Percentiles rank a stretch among this genome's conserved stretches.
Conservation (phyloP, 225 moss, liverwort and hornwort genomes). For the Rhytidiadelphus loreus region DNA sequence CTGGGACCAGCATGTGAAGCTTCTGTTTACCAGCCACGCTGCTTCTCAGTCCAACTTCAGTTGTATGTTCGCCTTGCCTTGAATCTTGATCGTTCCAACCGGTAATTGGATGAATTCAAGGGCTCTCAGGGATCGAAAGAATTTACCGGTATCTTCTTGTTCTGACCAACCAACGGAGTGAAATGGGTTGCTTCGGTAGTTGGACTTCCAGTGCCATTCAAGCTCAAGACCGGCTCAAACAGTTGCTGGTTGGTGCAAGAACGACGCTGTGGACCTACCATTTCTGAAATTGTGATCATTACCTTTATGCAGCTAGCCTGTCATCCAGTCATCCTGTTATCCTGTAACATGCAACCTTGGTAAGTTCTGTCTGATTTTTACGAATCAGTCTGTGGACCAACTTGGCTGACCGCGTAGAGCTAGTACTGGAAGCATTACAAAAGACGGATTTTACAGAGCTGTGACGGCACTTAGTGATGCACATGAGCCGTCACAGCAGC, state of each 20-base stretch:
- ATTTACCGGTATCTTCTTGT: background rate
- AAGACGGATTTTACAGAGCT: background rate
- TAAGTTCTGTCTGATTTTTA: background rate
- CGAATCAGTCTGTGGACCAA: background rate
- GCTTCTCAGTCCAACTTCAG: background rate
- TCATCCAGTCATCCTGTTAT: background rate
- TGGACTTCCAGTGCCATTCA: too few species aligned
- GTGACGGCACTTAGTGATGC: too few species aligned
- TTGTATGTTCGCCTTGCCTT: background rate
- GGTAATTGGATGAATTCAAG: background rate
- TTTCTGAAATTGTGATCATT: background rate
- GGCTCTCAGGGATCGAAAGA: background rate
- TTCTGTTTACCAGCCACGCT: background rate
- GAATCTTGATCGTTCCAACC: background rate
- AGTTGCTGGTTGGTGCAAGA: too few species aligned
- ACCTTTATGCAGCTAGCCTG: background rate
- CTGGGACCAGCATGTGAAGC: background rate
- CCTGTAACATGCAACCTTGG: background rate
- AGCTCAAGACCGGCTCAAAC: background rate
- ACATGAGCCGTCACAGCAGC: too few species aligned
- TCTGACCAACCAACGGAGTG: background rate
- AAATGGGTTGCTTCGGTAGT: background rate
- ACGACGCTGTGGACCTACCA: background rate
- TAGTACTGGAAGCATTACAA: background rate
- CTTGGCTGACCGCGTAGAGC: background rate